Conservation (phyloP, 208 protist genomes). For the Acanthamoeba sp. region DNA sequence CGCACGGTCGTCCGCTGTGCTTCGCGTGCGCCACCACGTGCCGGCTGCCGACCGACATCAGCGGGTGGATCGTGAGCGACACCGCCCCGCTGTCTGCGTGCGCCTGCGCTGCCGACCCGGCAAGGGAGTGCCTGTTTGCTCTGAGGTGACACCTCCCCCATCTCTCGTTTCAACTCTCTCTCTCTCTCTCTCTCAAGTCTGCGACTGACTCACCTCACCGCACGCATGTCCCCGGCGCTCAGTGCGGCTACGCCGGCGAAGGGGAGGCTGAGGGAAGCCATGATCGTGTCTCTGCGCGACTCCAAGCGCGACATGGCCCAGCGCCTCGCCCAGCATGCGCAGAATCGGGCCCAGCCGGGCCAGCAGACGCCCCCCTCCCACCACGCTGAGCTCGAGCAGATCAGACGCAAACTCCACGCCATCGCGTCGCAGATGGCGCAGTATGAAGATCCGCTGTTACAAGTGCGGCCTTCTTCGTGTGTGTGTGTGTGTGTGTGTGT, state of each 20-base stretch:
- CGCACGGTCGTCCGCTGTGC: background rate
- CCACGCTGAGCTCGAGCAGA: background rate
- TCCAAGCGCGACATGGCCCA: too few species aligned
- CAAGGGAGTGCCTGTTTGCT: background rate
- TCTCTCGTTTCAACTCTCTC: too few species aligned
- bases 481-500: too few species aligned
- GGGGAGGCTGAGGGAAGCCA: too few species aligned
- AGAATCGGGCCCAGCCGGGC: background rate
- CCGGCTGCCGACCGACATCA: background rate
- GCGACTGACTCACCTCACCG: too few species aligned
- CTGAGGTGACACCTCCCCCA: too few species aligned
- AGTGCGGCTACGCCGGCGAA: background rate
- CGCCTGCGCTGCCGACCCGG: background rate
- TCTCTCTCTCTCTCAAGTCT: too few species aligned
- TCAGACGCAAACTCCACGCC: background rate
- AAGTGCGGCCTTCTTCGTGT: too few species aligned
- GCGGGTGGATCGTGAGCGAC: background rate
- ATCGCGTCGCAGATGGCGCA: background rate
- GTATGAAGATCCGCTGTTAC: slow-evolving; percentile 30
- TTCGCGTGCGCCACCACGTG: background rate
- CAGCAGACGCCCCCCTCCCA: background rate
- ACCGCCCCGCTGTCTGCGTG: background rate
- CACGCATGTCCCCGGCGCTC: background rate
- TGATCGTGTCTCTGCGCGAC: too few species aligned
- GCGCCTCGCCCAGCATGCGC: background rate